Evolutionary conservation across 2,329 filamentous ascomycete genomes (phyloP).

Genomic region (Rhynchosporium graminicola): DNA sequence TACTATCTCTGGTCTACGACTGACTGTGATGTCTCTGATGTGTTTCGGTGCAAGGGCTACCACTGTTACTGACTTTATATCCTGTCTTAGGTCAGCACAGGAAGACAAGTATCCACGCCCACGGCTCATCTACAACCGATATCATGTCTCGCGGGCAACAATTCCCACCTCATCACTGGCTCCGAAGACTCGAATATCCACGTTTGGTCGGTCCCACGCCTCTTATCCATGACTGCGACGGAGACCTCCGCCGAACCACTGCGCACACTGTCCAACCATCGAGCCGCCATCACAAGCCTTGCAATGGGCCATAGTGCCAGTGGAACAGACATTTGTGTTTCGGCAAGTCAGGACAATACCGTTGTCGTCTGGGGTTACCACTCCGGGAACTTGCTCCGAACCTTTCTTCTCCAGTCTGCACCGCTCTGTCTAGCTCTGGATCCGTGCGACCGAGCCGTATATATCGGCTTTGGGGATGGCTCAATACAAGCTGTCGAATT

Average conservation of each 20-base stretch:
- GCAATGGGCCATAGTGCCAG: constrained; percentile 65
- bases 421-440: constrained; percentile 77
- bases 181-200: constrained; percentile 88
- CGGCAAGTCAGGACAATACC: constrained; percentile 81
- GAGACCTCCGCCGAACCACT: constrained; percentile 68
- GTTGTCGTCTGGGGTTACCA: constrained; percentile 93
- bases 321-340: constrained; percentile 80
- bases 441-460: constrained; percentile 79
- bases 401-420: constrained; percentile 73
- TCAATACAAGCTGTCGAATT: constrained; percentile 80
- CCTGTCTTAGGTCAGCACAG: constrained; percentile 66
- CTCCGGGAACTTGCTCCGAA: constrained; percentile 74
- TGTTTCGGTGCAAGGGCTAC: too few species aligned
- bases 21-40: too few species aligned
- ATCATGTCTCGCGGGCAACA: constrained; percentile 71
- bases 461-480: constrained; percentile 77
- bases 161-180: constrained; percentile 73
- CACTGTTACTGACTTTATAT: constrained; percentile 25
- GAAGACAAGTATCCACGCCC: constrained; percentile 73
- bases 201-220: constrained; percentile 80
- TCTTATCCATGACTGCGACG: constrained; percentile 62
- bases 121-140: constrained; percentile 80
- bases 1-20: neutral
- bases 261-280: constrained; percentile 75
- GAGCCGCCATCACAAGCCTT: constrained; percentile 69